Percentiles rank a stretch among this genome's conserved stretches.
Conservation (phyloP, 345 rosid genomes). For the Punica granatum region DNA sequence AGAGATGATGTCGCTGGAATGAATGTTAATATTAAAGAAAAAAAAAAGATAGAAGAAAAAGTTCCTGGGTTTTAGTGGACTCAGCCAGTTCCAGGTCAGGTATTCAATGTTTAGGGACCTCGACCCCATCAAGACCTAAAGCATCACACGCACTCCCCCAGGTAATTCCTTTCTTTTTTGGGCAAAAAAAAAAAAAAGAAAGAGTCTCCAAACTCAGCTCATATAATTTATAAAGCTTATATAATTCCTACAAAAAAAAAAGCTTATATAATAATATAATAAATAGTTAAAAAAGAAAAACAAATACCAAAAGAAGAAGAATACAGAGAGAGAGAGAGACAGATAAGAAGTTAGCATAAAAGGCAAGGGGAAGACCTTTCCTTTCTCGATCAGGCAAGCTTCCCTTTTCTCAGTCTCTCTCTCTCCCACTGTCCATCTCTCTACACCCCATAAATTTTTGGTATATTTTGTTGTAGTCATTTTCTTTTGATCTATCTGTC, state of each 20-base stretch:
- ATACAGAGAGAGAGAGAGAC: not conserved
- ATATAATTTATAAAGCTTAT: no score
- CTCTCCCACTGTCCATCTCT: not conserved
- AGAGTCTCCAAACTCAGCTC: not conserved
- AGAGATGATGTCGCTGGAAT: no score
- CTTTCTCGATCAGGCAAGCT: slow-evolving; percentile 14
- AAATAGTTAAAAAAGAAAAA: not conserved
- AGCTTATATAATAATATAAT: not conserved
- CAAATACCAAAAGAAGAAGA: no score
- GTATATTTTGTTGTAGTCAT: not conserved
- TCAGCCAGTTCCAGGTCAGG: no score
- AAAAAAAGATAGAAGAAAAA: no score
- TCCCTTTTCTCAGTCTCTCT: not conserved
- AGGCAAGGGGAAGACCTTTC: slow-evolving; percentile 13
- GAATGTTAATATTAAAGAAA: no score
- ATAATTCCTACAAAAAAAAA: no score
- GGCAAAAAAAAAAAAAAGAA: slow-evolving; percentile 11
- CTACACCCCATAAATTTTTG: not conserved
- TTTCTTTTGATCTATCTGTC: not conserved
- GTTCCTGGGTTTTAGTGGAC: no score
- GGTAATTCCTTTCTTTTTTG: slow-evolving; percentile 9
- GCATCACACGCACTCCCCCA: not conserved
- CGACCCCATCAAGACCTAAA: not conserved
- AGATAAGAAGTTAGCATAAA: slow-evolving; percentile 19
- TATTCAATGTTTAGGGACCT: not conserved